These are phyloP conservation scores for Vinca minor DNA, from an alignment of 257 asterid species.

Conservation along the genomic window DNA sequence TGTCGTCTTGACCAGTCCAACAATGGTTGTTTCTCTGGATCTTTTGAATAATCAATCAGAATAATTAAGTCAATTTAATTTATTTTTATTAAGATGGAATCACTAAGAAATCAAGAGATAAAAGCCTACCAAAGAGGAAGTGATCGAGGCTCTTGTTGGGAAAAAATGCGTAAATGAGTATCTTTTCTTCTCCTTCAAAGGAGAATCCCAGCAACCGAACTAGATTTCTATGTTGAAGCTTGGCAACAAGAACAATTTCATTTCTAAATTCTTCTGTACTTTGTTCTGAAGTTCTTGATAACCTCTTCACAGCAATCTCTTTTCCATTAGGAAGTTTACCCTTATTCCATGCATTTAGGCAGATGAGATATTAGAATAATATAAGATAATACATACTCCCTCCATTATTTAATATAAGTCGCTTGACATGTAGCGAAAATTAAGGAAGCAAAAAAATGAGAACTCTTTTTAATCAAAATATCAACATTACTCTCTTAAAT, in stretches of 20 bases:
- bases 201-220: slow-evolving; percentile 25
- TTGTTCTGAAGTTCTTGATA: slow-evolving; percentile 20
- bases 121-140: slow-evolving; percentile 21
- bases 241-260: slow-evolving; percentile 21
- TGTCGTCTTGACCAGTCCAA: slow-evolving; percentile 26
- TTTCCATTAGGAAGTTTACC: slow-evolving; percentile 19
- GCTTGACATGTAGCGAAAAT: too few species aligned
- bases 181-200: slow-evolving; percentile 13
- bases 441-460: too few species aligned
- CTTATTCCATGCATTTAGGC: too few species aligned
- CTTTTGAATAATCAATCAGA: not conserved
- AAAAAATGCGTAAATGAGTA: slow-evolving; percentile 22
- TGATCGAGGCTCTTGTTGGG: slow-evolving; percentile 23
- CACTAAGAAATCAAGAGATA: not conserved
- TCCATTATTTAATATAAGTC: too few species aligned
- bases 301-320: slow-evolving; percentile 24
- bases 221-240: slow-evolving; percentile 26
- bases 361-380: too few species aligned
- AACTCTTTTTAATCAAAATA: too few species aligned
- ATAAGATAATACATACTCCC: too few species aligned
- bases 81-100: not conserved
- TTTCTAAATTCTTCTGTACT: slow-evolving; percentile 24
- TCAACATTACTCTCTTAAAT: too few species aligned
- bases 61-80: not conserved
- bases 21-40: slow-evolving; percentile 9